Conservation (phyloP, 2,329 filamentous ascomycete genomes). For the Fusarium liriodendri region DNA sequence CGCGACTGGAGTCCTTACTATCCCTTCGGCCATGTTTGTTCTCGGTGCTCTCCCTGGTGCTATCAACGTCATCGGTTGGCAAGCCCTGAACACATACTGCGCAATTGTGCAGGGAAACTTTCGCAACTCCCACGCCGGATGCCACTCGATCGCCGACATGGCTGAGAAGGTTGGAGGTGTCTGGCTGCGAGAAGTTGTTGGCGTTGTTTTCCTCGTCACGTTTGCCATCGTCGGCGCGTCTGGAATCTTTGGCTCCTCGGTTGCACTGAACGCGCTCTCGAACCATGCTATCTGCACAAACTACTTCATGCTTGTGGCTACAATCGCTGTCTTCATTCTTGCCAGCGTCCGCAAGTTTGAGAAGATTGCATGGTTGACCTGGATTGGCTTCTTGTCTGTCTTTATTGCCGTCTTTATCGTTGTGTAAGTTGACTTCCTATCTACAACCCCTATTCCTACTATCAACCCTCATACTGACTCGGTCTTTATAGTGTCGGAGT, state of each 20-base stretch:
- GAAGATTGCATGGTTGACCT: constrained; percentile 71
- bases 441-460: no score
- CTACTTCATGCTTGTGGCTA: constrained; percentile 62
- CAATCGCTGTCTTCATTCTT: constrained; percentile 58
- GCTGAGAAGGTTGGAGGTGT: constrained; percentile 65
- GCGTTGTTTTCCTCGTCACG: constrained; percentile 66
- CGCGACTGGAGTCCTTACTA: constrained; percentile 56
- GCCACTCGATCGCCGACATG: constrained; percentile 58
- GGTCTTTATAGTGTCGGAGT: constrained; percentile 59
- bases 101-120: constrained; percentile 55
- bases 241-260: constrained; percentile 55
- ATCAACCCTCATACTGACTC: not conserved
- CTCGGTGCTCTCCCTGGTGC: constrained; percentile 57
- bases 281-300: constrained; percentile 1
- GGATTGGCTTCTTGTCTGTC: constrained; percentile 68
- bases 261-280: constrained; percentile 65
- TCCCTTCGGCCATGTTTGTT: constrained; percentile 55
- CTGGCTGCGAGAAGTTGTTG: constrained; percentile 63
- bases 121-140: constrained; percentile 51
- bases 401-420: constrained; percentile 69
- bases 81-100: constrained; percentile 54
- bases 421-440: constrained; percentile 52
- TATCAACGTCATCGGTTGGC: constrained; percentile 56
- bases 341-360: constrained; percentile 68
- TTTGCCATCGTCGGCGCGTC: constrained; percentile 67